These are phyloP conservation scores for Marasmius sp. DNA, from an alignment of 1,284 basidiomycete species.

Conservation along the genomic window DNA sequence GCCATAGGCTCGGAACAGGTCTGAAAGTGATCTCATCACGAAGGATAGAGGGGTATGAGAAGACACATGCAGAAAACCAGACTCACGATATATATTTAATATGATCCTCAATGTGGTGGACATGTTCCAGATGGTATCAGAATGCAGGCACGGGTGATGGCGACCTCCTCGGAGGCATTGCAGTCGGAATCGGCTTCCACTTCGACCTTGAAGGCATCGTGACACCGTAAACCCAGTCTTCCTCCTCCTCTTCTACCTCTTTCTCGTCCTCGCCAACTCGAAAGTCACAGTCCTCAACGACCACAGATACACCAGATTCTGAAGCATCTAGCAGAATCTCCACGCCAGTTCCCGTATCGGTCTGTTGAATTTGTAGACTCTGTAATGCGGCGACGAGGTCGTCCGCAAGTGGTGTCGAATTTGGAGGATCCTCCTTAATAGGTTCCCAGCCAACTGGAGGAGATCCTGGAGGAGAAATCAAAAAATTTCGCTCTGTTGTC, in stretches of 20 bases:
- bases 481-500: slow-evolving; percentile 85
- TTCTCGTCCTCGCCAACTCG: slow-evolving; percentile 32
- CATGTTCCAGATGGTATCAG: slow-evolving; percentile 12
- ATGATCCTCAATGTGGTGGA: slow-evolving; percentile 21
- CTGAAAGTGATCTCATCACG: slow-evolving; percentile 49
- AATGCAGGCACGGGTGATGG: slow-evolving; percentile 19
- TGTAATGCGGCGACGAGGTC: slow-evolving; percentile 83
- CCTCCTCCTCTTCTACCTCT: slow-evolving; percentile 28
- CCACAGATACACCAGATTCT: slow-evolving; percentile 72
- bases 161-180: slow-evolving; percentile 53
- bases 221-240: slow-evolving; percentile 60
- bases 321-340: slow-evolving; percentile 65
- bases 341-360: slow-evolving; percentile 30
- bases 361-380: slow-evolving; percentile 53
- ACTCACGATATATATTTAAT: not conserved
- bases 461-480: slow-evolving; percentile 97
- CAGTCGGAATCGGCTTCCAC: slow-evolving; percentile 57
- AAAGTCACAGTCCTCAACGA: slow-evolving; percentile 64
- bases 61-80: slow-evolving; percentile 21
- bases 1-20: slow-evolving; percentile 49
- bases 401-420: slow-evolving; percentile 81
- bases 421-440: slow-evolving; percentile 90
- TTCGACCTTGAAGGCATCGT: slow-evolving; percentile 47
- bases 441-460: slow-evolving; percentile 98
- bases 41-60: slow-evolving; percentile 6